Evolutionary conservation across 768 basidiomycete species (phyloP).

Genomic region (Pleurotus pulmonarius): DNA sequence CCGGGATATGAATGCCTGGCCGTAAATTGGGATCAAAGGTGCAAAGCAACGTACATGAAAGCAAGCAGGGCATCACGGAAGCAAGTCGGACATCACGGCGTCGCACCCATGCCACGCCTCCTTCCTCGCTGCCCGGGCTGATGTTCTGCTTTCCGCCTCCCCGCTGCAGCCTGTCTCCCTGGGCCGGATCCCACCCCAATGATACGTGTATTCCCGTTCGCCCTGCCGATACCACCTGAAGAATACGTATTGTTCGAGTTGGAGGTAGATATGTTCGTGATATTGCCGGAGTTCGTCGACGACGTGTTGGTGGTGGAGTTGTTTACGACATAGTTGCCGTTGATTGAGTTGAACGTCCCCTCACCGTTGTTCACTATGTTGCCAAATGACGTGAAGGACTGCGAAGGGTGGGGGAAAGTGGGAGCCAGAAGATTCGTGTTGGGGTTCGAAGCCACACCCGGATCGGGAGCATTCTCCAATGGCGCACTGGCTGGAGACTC

Average conservation of each 20-base stretch:
- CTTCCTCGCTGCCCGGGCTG: no score
- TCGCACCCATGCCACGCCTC: no score
- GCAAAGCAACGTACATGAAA: no score
- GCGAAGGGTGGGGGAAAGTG: background rate
- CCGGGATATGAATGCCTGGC: no score
- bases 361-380: background rate
- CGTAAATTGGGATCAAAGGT: no score
- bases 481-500: background rate
- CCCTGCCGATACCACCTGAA: background rate
- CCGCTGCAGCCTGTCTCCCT: no score
- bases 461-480: background rate
- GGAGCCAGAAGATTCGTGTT: background rate
- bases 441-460: background rate
- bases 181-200: no score
- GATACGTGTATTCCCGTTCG: no score
- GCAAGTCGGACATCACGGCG: no score
- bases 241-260: conserved; percentile 17
- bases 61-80: no score
- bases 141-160: no score
- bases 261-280: conserved; percentile 15
- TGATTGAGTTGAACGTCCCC: conserved; percentile 5
- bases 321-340: background rate
- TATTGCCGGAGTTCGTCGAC: conserved; percentile 16
- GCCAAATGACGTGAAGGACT: background rate
- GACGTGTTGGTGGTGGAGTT: conserved; percentile 14